These are phyloP conservation scores for Inga leiocalycina DNA, from an alignment of 306 rosid genomes.

Conservation along the genomic window DNA sequence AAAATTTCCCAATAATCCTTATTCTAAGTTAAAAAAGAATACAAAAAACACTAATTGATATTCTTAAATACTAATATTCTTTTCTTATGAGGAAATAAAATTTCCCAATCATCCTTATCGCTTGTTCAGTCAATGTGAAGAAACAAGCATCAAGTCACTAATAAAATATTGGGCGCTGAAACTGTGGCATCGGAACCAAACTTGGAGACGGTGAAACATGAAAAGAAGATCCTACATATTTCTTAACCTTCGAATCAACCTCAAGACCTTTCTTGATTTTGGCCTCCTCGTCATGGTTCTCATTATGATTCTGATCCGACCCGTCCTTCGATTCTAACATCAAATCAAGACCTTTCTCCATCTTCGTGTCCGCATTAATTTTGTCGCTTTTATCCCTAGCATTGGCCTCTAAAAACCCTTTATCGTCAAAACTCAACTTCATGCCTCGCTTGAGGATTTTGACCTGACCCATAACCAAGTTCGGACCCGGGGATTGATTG, in stretches of 20 bases:
- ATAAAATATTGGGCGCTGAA: not conserved
- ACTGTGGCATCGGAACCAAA: conserved; percentile 70
- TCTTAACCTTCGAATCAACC: conserved; percentile 51
- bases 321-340: too few species aligned
- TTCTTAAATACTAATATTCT: too few species aligned
- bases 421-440: conserved; percentile 24
- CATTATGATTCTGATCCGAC: too few species aligned
- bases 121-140: too few species aligned
- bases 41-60: too few species aligned
- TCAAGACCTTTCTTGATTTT: conserved; percentile 33
- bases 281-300: conserved; percentile 8
- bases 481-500: conserved; percentile 33
- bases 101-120: too few species aligned
- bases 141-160: too few species aligned
- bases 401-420: too few species aligned
- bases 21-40: too few species aligned
- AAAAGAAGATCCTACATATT: conserved; percentile 63
- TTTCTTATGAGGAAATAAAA: too few species aligned
- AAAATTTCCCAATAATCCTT: too few species aligned
- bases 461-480: conserved; percentile 65
- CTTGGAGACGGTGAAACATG: conserved; percentile 77
- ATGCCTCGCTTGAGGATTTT: conserved; percentile 89
- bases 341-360: not conserved
- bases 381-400: too few species aligned
- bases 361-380: not conserved